phyloP scores from a whole-genome alignment of 495 filamentous ascomycete genomes.

The Oidiodendron maius region DNA sequence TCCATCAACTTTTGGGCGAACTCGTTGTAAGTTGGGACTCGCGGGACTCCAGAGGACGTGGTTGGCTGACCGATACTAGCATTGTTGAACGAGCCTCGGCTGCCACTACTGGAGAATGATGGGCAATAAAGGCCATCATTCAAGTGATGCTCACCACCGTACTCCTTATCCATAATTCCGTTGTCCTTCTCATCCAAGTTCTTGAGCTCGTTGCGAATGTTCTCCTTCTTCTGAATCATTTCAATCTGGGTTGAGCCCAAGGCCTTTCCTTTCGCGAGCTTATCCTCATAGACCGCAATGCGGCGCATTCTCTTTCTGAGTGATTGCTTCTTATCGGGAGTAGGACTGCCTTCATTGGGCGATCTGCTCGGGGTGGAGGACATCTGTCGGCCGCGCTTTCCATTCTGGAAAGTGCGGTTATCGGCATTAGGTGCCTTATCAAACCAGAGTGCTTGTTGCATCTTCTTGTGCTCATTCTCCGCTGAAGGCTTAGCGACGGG shows the following conservation, averaged over 20 bases:
- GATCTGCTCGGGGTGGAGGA: not conserved
- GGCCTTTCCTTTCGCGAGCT: not conserved
- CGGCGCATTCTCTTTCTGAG: not conserved
- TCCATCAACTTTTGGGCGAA: conserved; percentile 6
- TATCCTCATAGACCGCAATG: not conserved
- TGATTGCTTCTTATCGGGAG: not conserved
- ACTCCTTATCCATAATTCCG: not conserved
- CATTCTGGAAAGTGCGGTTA: too few species aligned
- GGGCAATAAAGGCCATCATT: not conserved
- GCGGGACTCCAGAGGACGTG: not conserved
- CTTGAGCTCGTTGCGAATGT: not conserved
- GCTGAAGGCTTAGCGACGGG: not conserved
- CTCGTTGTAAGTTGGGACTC: conserved; percentile 1
- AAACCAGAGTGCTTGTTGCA: too few species aligned
- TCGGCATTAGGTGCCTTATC: too few species aligned
- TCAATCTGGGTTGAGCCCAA: not conserved
- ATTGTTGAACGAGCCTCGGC: not conserved
- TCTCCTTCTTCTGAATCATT: not conserved
- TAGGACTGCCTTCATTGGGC: not conserved
- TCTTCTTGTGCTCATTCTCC: too few species aligned
- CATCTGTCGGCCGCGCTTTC: not conserved
- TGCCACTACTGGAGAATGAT: not conserved
- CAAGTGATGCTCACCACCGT: not conserved
- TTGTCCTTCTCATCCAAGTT: not conserved
- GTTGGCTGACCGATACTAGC: not conserved